Evolutionary conservation across 2,329 filamentous ascomycete species (phyloP).

Genomic region (Epicoccum sorghinum): DNA sequence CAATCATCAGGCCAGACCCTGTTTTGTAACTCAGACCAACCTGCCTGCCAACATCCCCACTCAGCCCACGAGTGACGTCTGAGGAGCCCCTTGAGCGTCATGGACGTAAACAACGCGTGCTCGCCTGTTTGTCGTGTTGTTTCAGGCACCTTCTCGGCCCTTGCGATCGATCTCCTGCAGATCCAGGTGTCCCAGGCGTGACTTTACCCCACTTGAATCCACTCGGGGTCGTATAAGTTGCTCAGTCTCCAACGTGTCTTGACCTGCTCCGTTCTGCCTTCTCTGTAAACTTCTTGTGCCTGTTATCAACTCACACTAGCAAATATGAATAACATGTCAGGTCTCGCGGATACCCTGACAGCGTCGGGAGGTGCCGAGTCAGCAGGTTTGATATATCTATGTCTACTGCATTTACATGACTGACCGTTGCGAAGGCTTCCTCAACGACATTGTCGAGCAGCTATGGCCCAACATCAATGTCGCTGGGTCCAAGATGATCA

Average conservation of each 20-base stretch:
- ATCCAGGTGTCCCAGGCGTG: conserved; percentile 1
- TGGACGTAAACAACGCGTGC: conserved; percentile 17
- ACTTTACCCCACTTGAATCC: conserved; percentile 14
- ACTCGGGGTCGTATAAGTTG: conserved; percentile 9
- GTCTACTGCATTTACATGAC: not conserved
- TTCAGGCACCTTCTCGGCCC: conserved; percentile 3
- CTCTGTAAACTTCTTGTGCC: not conserved
- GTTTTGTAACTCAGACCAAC: conserved; percentile 5
- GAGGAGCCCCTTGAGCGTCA: conserved; percentile 12
- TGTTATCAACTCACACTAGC: not conserved
- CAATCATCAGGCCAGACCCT: conserved; percentile 9
- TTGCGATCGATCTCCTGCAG: conserved; percentile 10
- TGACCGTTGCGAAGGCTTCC: conserved; percentile 44
- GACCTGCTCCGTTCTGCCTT: not conserved
- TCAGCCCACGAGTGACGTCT: conserved; percentile 15
- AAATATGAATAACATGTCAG: conserved; percentile 26
- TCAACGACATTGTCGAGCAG: conserved; percentile 57
- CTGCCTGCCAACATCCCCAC: conserved; percentile 15
- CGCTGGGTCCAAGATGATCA: conserved; percentile 53
- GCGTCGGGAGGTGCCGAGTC: conserved; percentile 52
- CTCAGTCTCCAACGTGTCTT: not conserved
- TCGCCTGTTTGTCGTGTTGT: conserved; percentile 13
- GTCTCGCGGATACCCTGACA: conserved; percentile 49
- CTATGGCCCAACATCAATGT: conserved; percentile 59
- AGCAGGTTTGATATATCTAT: conserved; percentile 35